phyloP scores from a whole-genome alignment of 2,329 filamentous ascomycete genomes.

The Myriosclerotinia scirpicola region DNA sequence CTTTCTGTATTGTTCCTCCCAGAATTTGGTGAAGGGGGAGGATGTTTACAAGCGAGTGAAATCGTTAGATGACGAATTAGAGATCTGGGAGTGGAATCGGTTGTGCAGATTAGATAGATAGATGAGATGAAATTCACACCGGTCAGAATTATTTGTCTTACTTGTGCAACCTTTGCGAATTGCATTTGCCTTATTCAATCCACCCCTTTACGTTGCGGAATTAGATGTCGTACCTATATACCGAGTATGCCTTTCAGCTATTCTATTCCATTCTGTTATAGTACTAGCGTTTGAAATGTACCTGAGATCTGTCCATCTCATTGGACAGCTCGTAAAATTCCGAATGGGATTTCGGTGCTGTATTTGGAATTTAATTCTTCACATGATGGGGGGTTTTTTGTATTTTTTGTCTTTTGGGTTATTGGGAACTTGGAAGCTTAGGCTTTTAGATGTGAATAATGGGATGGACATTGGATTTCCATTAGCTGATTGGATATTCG shows the following conservation, averaged over 20 bases:
- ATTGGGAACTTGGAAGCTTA: background rate
- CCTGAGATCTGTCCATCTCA: background rate
- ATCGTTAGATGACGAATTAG: background rate
- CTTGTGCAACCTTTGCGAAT: background rate
- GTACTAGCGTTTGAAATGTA: background rate
- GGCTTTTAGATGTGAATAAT: background rate
- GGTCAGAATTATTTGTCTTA: background rate
- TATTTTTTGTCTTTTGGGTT: background rate
- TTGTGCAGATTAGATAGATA: background rate
- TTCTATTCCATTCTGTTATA: background rate
- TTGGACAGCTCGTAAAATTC: constrained; percentile 8
- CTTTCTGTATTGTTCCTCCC: background rate
- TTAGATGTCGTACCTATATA: no score
- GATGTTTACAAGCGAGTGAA: constrained; percentile 7
- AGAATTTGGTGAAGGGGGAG: background rate
- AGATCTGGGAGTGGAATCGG: background rate
- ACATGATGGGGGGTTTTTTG: constrained; percentile 1
- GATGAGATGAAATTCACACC: background rate
- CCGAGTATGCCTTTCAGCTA: background rate
- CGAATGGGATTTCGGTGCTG: background rate
- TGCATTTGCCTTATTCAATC: background rate
- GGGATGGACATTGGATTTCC: background rate
- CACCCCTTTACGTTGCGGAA: no score
- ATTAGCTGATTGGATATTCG: constrained; percentile 1
- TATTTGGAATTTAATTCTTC: background rate